These are phyloP conservation scores for Evernia prunastri DNA, from an alignment of 495 filamentous ascomycete genomes.

Conservation along the genomic window DNA sequence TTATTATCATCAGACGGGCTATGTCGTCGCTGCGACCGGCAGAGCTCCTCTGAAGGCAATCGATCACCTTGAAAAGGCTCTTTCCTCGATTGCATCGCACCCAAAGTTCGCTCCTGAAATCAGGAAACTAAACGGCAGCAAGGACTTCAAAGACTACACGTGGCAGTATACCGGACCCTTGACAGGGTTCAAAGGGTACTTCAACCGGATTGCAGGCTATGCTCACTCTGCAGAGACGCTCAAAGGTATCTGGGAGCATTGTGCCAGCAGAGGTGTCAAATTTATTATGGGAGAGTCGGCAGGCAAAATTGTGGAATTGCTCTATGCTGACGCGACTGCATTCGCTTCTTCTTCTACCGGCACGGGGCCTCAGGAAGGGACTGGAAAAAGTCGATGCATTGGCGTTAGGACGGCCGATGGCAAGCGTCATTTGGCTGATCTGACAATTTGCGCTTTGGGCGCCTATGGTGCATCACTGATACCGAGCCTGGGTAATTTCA, in stretches of 20 bases:
- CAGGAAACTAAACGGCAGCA: constrained; percentile 29
- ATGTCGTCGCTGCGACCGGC: constrained; percentile 44
- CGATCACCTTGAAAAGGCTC: constrained; percentile 41
- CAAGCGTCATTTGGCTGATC: constrained; percentile 32
- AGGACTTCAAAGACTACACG: constrained; percentile 37
- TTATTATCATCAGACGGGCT: constrained; percentile 50
- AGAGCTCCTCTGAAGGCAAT: constrained; percentile 43
- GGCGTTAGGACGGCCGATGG: constrained; percentile 37
- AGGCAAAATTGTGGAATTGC: constrained; percentile 18
- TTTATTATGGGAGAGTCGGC: constrained; percentile 34
- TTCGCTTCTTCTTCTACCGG: constrained; percentile 8
- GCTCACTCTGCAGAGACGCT: constrained; percentile 45
- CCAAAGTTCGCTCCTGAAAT: constrained; percentile 35
- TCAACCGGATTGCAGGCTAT: constrained; percentile 49
- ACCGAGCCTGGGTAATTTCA: constrained; percentile 35
- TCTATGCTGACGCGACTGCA: constrained; percentile 4
- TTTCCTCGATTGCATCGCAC: constrained; percentile 36
- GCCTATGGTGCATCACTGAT: constrained; percentile 37
- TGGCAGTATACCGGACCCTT: constrained; percentile 44
- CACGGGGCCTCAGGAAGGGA: constrained; percentile 5
- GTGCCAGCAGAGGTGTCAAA: constrained; percentile 32
- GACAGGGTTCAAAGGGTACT: constrained; percentile 48
- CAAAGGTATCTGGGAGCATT: constrained; percentile 28
- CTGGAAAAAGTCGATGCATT: constrained; percentile 20
- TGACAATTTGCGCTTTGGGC: constrained; percentile 42